These are phyloP conservation scores for Endoconidiophora laricicola DNA, from an alignment of 2,329 filamentous ascomycete genomes.

Conservation along the genomic window DNA sequence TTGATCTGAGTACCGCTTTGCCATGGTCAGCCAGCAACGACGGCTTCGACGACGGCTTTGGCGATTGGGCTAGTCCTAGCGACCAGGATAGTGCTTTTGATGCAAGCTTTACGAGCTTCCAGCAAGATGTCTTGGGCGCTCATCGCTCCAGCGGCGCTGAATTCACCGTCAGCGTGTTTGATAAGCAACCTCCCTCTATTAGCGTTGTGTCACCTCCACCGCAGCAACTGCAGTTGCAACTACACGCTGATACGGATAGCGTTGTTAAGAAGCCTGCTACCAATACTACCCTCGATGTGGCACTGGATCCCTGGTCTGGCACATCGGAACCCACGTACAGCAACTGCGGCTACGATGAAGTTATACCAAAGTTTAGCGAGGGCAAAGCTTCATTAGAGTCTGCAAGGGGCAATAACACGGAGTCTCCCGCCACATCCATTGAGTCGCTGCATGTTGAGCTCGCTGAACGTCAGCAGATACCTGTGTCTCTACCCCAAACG, in stretches of 20 bases:
- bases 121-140: not conserved
- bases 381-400: constrained; percentile 2
- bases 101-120: constrained; percentile 4
- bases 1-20: constrained; percentile 6
- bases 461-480: too few relatives aligned
- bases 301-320: constrained; percentile 10
- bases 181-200: not conserved
- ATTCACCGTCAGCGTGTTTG: not conserved
- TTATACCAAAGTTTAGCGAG: not conserved
- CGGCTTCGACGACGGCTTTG: constrained; percentile 6
- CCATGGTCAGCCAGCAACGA: constrained; percentile 6
- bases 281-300: not conserved
- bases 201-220: not conserved
- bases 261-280: not conserved
- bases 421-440: constrained; percentile 7
- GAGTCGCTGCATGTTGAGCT: not conserved
- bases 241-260: not conserved
- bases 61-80: constrained; percentile 4
- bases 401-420: not conserved
- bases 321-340: constrained; percentile 1
- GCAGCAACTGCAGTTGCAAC: not conserved
- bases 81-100: constrained; percentile 1
- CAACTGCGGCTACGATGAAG: not conserved
- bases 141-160: not conserved
- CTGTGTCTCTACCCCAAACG: not conserved